These are phyloP conservation scores for Globisporangium viniferum DNA, from an alignment of 352 stramenopile genomes.

Conservation along the genomic window DNA sequence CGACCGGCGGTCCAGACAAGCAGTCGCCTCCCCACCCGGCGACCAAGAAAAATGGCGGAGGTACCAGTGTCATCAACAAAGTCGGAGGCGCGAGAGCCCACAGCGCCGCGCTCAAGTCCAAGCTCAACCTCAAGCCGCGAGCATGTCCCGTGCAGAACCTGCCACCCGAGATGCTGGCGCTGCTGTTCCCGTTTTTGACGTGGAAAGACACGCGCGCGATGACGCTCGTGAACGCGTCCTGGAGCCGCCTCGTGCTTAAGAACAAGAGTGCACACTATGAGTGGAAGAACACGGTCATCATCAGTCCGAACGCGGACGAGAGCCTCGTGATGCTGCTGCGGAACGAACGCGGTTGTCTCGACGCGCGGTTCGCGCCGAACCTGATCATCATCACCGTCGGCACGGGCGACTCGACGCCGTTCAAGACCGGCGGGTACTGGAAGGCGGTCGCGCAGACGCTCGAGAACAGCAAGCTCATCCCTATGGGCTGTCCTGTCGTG, in stretches of 20 bases:
- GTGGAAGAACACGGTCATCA: constrained; percentile 39
- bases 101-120: not conserved
- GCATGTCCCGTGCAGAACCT: constrained; percentile 20
- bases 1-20: not conserved
- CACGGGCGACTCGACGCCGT: constrained; percentile 23
- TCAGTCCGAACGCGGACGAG: constrained; percentile 14
- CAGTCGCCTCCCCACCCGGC: not conserved
- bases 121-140: not conserved
- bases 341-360: constrained; percentile 27
- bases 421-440: constrained; percentile 39
- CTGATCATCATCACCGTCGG: constrained; percentile 37
- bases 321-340: constrained; percentile 35
- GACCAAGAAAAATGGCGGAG: not conserved
- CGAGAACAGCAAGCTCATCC: constrained; percentile 34
- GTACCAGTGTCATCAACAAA: not conserved
- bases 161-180: constrained; percentile 41
- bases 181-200: constrained; percentile 39
- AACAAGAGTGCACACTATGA: constrained; percentile 25
- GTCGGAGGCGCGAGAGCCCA: not conserved
- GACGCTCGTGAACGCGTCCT: constrained; percentile 27
- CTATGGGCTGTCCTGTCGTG: constrained; percentile 35
- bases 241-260: constrained; percentile 18
- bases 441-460: constrained; percentile 29
- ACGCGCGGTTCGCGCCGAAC: constrained; percentile 39
- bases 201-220: constrained; percentile 46